Evolutionary conservation across 1,284 basidiomycete species (phyloP), one percentile per base, ranked within the genome.

Genomic region (Neolentinus lepideus): DNA sequence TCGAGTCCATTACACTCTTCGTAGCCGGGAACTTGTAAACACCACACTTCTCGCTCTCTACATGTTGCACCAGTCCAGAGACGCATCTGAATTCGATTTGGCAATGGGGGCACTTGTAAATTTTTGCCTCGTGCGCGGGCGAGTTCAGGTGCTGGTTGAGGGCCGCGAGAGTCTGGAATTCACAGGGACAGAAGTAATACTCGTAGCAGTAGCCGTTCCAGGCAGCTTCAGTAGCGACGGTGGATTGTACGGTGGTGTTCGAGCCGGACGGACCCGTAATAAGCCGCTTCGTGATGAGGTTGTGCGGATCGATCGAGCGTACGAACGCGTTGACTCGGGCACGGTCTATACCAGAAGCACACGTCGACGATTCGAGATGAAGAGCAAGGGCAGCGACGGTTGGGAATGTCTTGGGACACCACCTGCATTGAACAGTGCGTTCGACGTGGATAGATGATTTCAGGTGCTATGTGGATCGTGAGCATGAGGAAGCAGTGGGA

Each of bases 121-220:
- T 50, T 21, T 50, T 50, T 16, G 22, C 47, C 22, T 50, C 47
- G n/a, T 99, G 97, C 43, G 81, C 81, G 72, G 96, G 97, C 74
- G 95, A 94, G 53, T 84, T 61, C 94, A 98, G 98, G 66, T 98
- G 94, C 65, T 90, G 92, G 61, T 93, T 77, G 2, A 93, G 92
- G 0, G 94, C 93, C 1, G 93, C 86, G 51, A 94, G 65, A 22
- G 83, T 85, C 53, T 83, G 78, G 70, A 93, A 92, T 64, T 92
- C 91, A 59, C 81, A 81, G 12, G 47, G 12, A 21, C 47, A 50
- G 22, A 50, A 50, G 47, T 50, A 50, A 25, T 21, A 50, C 22
- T 50, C 24, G 47, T 50, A 50, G 22, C 16, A 25, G 47, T 14
- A 50, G 12, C 47, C 47, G 24, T 50, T 50, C 47, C 47, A 50